These are phyloP conservation scores for Rhodotorula kratochvilovae DNA, from an alignment of 768 basidiomycete genomes.

Conservation along the genomic window DNA sequence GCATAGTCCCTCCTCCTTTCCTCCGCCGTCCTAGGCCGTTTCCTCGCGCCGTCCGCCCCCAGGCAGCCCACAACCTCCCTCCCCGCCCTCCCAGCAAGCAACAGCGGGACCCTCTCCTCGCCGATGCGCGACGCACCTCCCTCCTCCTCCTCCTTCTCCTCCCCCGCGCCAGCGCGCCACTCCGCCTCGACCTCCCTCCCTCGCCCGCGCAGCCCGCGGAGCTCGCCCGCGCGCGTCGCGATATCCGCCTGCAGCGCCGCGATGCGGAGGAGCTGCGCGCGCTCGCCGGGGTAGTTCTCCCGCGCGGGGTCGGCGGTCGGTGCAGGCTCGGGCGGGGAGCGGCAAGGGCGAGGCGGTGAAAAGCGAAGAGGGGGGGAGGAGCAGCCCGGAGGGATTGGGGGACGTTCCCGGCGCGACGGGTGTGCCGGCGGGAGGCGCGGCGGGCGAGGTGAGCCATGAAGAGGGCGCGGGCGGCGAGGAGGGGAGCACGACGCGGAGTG, in stretches of 20 bases:
- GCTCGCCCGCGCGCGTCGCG: not conserved
- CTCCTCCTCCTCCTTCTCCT: not conserved
- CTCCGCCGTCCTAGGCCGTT: not conserved
- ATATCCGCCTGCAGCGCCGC: conserved; percentile 22
- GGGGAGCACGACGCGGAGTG: not conserved
- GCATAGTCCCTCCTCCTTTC: conserved; percentile 1
- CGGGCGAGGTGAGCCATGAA: not conserved
- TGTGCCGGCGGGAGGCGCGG: too few species aligned
- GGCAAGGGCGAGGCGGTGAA: conserved; percentile 10
- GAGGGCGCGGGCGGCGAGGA: not conserved
- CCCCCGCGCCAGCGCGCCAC: not conserved
- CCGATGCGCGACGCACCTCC: not conserved
- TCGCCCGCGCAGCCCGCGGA: conserved; percentile 3
- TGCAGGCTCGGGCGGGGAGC: not conserved
- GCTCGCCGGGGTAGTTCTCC: conserved; percentile 29
- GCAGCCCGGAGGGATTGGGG: conserved; percentile 11
- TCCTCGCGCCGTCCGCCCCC: not conserved
- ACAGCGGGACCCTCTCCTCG: not conserved
- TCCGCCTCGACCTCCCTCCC: conserved; percentile 3
- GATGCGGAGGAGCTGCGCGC: conserved; percentile 24
- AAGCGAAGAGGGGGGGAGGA: conserved; percentile 12
- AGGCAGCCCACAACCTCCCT: not conserved
- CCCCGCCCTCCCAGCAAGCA: not conserved
- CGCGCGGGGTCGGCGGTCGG: not conserved
- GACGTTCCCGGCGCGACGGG: not conserved